Evolutionary conservation across 2,329 filamentous ascomycete species (phyloP).

Genomic region (Aspergillus candidus): DNA sequence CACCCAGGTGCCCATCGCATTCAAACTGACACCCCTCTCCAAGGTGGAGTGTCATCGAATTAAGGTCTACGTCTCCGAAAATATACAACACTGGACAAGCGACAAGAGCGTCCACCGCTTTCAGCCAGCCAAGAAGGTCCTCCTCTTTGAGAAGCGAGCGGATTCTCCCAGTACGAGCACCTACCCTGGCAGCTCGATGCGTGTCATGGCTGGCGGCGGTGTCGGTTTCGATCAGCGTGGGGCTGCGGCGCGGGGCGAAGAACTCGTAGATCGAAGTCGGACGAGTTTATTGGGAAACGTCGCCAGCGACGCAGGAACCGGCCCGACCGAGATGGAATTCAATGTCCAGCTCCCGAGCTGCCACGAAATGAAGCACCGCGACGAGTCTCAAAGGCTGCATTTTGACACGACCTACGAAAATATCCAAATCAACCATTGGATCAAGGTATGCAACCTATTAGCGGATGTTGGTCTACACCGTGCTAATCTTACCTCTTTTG

Average conservation of each 20-base stretch:
- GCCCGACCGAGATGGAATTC: conserved; percentile 90
- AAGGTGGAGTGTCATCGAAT: conserved; percentile 92
- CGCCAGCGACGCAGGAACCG: conserved; percentile 68
- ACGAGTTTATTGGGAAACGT: conserved; percentile 76
- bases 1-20: conserved; percentile 81
- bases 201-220: conserved; percentile 74
- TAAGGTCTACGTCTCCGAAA: conserved; percentile 86
- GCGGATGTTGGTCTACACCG: background rate
- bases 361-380: conserved; percentile 69
- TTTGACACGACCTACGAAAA: conserved; percentile 92
- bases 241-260: conserved; percentile 51
- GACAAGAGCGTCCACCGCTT: conserved; percentile 79
- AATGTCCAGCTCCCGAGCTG: conserved; percentile 88
- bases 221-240: conserved; percentile 58
- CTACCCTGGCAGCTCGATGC: conserved; percentile 69
- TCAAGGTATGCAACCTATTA: conserved; percentile 58
- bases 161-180: conserved; percentile 67
- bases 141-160: conserved; percentile 81
- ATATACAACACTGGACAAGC: conserved; percentile 82
- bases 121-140: conserved; percentile 75
- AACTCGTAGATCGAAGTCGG: conserved; percentile 49
- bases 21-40: conserved; percentile 85
- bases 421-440: conserved; percentile 92
- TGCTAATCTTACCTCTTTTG: conserved; percentile 5
- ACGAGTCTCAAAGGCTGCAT: conserved; percentile 61